Evolutionary conservation across 1,284 basidiomycete genomes (phyloP), one percentile per base, ranked within the genome.

Genomic region (Neonothopanus nambi): DNA sequence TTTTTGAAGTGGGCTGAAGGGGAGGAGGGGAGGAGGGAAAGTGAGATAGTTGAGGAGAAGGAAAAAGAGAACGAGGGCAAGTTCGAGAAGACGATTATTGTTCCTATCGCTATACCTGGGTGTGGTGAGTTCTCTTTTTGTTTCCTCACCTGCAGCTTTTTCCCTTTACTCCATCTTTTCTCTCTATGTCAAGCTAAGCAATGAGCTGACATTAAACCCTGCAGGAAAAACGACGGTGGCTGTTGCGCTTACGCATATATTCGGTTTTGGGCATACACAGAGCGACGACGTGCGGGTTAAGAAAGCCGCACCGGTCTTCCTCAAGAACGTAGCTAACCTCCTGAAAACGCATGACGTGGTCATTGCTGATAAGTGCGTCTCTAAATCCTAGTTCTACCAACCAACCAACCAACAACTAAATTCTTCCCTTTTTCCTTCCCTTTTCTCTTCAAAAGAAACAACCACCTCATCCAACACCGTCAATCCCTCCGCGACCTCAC

Each of bases 41-140:
- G 74, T 33, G 68, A 63, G 38, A 57, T 58, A 33, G 53, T 56
- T 40, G 61, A 60, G 62, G 48, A 64, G 26, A 56, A 57, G 23
- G 63, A 63, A 20, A 36, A 11, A 4, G 50, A 49, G n/a, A 36
- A 26, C 12, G 64, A 71, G 44, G 64, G 66, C 61, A 67, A 72
- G 59, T 87, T 81, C 57, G 78, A 75, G n/a, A 95, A 95, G 72
- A 93, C 87, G 0, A 75, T 98, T 52, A 82, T 99, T 51, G 78
- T 95, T 0, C 95, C 97, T 0, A 73, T 98, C 17, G 95, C 94
- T 2, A 83, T 98, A 40, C 96, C 95, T 20, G 95, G 96, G 2
- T 93, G 89, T 66, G 96, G 95, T 87, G 57, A 60, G 89, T 43
- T 17, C 4, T 18, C 1, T 11, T 36, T 9, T 47, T 17, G 7